Evolutionary conservation across 1,139 yeast species (phyloP), one percentile per base, ranked within the genome.

Genomic region (Wickerhamomyces sp.): DNA sequence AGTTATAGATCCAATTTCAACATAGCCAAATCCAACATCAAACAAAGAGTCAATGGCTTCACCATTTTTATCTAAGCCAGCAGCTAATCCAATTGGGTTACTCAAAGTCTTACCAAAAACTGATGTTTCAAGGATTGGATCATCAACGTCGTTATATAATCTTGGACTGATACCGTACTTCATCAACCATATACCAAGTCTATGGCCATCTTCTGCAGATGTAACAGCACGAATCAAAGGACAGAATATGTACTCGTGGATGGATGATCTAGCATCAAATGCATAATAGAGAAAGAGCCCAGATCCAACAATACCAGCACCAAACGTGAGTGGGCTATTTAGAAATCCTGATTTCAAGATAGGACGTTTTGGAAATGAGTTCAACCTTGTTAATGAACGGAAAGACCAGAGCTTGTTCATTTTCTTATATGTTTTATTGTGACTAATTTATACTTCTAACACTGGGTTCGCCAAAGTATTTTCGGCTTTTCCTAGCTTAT

Each of bases 51-150:
- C 97, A 56, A 93, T 81, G n/a, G 90, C 96, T 61, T 89, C 95
- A 43, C 90, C 99, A 58, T 91, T 86, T 66, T 91, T 91, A 64
- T 91, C 99, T 53, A 91, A 76, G 11, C 99, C 99, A 33, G 99
- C 98, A 42, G 98, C 98, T 57, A 91, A 75, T 8, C 98, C 98
- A 47, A 91, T 71, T 23, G 98, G 98, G 46, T 83, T 83, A 31
- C 76, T 72, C 59, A 91, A 67, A 1, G 61, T 67, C 43, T 71
- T 75, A 7, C 89, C 90, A 62, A 86, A 85, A 1, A 82, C 84
- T 38, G 75, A 63, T 14, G 83, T 89, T 9, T 76, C 69, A 53
- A 86, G 69, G 6, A 68, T 65, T 5, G 75, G 75, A 48, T 78
- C 78, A 50, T 78, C 83, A 36, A 68, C 67, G 51, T 81, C 87